phyloP scores from a whole-genome alignment of 306 rosid genomes.

The Quercus gilva region DNA sequence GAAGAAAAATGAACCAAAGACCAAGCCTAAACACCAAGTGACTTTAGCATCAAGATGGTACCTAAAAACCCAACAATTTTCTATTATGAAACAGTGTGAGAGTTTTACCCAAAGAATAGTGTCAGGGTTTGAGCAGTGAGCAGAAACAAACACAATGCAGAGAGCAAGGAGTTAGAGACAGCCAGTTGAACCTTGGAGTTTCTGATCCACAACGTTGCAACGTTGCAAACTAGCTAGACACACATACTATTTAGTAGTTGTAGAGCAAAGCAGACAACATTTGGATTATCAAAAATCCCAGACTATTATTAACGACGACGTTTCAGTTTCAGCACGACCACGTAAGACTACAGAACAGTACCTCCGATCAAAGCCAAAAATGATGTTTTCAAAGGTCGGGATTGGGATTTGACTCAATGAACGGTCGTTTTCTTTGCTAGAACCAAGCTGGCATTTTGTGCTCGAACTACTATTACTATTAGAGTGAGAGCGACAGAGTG shows the following conservation, averaged over 20 bases:
- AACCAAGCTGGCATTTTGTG: not conserved
- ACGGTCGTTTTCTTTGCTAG: not conserved
- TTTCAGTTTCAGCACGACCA: not conserved
- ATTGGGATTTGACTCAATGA: not conserved
- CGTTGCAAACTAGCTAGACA: not conserved
- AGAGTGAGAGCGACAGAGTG: not conserved
- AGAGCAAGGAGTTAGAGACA: not conserved
- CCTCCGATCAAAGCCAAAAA: not conserved
- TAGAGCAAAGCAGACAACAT: not conserved
- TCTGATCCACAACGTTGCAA: not conserved
- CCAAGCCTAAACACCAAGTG: not conserved
- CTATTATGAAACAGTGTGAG: not conserved
- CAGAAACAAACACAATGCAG: not conserved
- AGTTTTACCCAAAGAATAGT: not conserved
- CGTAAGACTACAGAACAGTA: not conserved
- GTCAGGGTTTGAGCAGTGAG: constrained; percentile 13
- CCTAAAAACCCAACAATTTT: not conserved
- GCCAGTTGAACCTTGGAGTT: not conserved
- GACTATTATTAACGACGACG: constrained; percentile 17
- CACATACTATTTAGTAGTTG: not conserved
- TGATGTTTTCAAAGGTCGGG: not conserved
- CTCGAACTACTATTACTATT: not conserved
- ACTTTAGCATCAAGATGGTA: not conserved
- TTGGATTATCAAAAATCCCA: constrained; percentile 1
- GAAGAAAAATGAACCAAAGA: not conserved